phyloP scores from a whole-genome alignment of 495 filamentous ascomycete genomes.

The Aspergillus baeticus region DNA sequence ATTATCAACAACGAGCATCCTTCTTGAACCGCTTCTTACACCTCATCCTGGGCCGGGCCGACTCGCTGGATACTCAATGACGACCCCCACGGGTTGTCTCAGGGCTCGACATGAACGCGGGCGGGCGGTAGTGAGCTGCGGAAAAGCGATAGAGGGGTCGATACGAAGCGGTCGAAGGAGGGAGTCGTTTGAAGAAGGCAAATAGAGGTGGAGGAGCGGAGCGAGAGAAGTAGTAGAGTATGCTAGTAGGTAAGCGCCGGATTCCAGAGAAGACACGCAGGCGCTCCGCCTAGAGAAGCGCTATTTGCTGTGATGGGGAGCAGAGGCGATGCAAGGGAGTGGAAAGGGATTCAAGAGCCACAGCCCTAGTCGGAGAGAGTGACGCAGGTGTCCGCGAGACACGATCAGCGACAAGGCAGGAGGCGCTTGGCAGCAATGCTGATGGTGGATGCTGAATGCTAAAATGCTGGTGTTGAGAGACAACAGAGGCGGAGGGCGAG shows the following conservation, averaged over 20 bases:
- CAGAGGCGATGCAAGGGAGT: constrained; percentile 32
- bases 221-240: constrained; percentile 8
- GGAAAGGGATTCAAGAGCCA: constrained; percentile 29
- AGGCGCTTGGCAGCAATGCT: constrained; percentile 31
- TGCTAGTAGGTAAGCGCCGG: constrained; percentile 14
- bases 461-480: not conserved
- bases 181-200: constrained; percentile 7
- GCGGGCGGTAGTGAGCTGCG: constrained; percentile 10
- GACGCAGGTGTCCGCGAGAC: constrained; percentile 36
- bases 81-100: constrained; percentile 24
- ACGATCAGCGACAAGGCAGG: constrained; percentile 23
- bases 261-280: constrained; percentile 24
- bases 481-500: constrained; percentile 1
- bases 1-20: constrained; percentile 46
- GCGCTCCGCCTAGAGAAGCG: constrained; percentile 13
- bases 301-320: constrained; percentile 23
- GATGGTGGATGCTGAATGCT: constrained; percentile 9
- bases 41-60: constrained; percentile 45
- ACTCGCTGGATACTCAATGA: constrained; percentile 21
- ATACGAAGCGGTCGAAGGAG: constrained; percentile 8
- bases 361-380: constrained; percentile 27
- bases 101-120: constrained; percentile 28
- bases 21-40: constrained; percentile 51
- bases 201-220: constrained; percentile 29
- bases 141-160: constrained; percentile 14